These are phyloP conservation scores for Hanseniaspora thailandica DNA, from an alignment of 805 yeast species.

Conservation along the genomic window DNA sequence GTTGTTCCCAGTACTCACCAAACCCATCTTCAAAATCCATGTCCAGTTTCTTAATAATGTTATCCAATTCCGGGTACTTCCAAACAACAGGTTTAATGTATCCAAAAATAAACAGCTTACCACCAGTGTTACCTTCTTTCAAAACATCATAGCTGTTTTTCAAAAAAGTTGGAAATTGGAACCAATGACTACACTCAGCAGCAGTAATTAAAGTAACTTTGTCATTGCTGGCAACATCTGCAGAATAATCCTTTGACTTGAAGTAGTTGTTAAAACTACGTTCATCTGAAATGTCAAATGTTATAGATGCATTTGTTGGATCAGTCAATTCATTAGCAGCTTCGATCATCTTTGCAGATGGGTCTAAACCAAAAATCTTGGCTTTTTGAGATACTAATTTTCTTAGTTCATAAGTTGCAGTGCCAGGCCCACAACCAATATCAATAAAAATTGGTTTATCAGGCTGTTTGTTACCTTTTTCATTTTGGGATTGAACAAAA, in stretches of 20 bases:
- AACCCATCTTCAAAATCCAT: slow-evolving; percentile 30
- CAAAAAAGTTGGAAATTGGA: slow-evolving; percentile 45
- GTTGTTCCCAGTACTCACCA: slow-evolving; percentile 77
- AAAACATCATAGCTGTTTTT: slow-evolving; percentile 39
- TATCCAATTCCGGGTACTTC: slow-evolving; percentile 43
- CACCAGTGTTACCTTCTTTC: slow-evolving; percentile 35
- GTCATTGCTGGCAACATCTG: slow-evolving; percentile 23
- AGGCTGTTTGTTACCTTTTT: slow-evolving; percentile 22
- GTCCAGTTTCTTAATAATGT: slow-evolving; percentile 39
- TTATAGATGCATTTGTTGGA: no score
- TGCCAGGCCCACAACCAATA: slow-evolving; percentile 74
- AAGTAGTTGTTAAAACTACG: slow-evolving; percentile 19
- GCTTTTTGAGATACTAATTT: not conserved
- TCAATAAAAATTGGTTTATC: slow-evolving; percentile 41
- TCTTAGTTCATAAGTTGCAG: slow-evolving; percentile 44
- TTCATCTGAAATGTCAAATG: slow-evolving; percentile 12
- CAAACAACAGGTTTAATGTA: slow-evolving; percentile 60
- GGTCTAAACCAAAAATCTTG: slow-evolving; percentile 44
- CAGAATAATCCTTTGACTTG: slow-evolving; percentile 23
- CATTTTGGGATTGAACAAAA: not conserved
- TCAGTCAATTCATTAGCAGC: slow-evolving; percentile 34
- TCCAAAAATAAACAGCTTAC: slow-evolving; percentile 68
- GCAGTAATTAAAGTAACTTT: slow-evolving; percentile 56
- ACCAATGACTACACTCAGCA: slow-evolving; percentile 88
- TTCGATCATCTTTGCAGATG: slow-evolving; percentile 45